Evolutionary conservation across 352 stramenopile species (phyloP), one percentile per base, ranked within the genome.

Genomic region (Globisporangium middletonii): DNA sequence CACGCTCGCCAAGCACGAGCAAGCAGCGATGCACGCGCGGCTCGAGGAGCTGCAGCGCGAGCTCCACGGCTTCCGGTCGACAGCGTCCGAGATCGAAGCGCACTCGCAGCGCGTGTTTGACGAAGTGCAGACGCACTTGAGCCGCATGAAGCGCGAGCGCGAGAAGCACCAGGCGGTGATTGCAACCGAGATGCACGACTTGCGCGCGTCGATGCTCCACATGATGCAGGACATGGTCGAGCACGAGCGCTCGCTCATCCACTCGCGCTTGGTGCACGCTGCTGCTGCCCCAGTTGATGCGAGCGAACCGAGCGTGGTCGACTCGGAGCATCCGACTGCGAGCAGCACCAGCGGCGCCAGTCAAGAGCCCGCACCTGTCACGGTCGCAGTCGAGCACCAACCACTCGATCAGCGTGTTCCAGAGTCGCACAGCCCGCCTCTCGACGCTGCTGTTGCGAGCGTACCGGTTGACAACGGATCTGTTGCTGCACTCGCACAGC

Each of bases 131-230:
- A 44, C 55, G 4, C 67, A 86, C 45, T 66, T 87, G 50, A 54
- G 66, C 37, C 70, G 63, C 23, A 85, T 88, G 71, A 68, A 70
- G 37, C 30, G 55, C 5, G 71, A 86, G 57, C 74, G 80, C 26
- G 67, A 79, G 59, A 69, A 64, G 44, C 75, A 90, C 57, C 76
- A 88, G 50, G 44, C 77, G n/a, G 73, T 77, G 58, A 76, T 90
- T 59, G 53, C 75, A 11, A 69, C 59, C n/a, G 78, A 90, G 59
- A 90, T 90, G 78, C 69, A 78, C 65, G 62, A 77, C 37, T 52
- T 90, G 41, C 73, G 78, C 26, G 54, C 57, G 3, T 72, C 82
- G n/a, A 72, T 88, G 47, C 55, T 83, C 16, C 54, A 61, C 15
- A 64, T 76, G 43, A 86, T 77, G 26, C 68, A 73, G 35, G 77